Percentiles rank a stretch among this genome's conserved stretches.
These are phyloP conservation scores for Anethum foeniculum DNA, from an alignment of 140 eudicot species.

Conservation along the genomic window DNA sequence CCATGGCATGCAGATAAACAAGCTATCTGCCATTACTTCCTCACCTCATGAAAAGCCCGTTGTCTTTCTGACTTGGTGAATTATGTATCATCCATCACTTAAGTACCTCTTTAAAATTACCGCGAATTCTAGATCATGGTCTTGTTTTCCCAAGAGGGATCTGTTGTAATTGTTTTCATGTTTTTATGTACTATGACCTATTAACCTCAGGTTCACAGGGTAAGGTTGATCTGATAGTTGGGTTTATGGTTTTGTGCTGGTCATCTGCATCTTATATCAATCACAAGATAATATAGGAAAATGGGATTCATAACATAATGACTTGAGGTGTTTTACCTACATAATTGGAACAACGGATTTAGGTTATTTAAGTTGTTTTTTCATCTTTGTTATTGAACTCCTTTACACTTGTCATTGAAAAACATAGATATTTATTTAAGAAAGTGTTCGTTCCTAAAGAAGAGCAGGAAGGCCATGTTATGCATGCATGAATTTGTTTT, in stretches of 20 bases:
- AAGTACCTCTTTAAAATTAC: not conserved
- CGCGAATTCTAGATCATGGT: not conserved
- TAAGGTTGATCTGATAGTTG: not conserved
- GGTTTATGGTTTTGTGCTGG: not conserved
- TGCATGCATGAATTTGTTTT: not conserved
- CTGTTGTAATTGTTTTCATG: not conserved
- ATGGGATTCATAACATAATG: not conserved
- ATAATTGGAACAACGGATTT: not conserved
- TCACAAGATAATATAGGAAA: not conserved
- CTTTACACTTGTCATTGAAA: not conserved
- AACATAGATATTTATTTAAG: not conserved
- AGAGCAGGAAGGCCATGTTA: not conserved
- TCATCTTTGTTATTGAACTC: not conserved
- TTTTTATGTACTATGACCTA: not conserved
- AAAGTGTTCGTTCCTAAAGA: not conserved
- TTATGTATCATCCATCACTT: not conserved
- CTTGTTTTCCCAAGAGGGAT: not conserved
- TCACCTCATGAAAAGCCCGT: not conserved
- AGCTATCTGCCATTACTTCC: not conserved
- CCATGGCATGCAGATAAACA: not conserved
- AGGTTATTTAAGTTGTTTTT: not conserved
- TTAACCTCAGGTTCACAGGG: not conserved
- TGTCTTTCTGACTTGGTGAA: not conserved
- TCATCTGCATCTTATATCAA: not conserved
- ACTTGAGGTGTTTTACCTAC: not conserved